Conservation (phyloP, 2,329 filamentous ascomycete genomes). For the Teratosphaeria pseudoeucalypti region DNA sequence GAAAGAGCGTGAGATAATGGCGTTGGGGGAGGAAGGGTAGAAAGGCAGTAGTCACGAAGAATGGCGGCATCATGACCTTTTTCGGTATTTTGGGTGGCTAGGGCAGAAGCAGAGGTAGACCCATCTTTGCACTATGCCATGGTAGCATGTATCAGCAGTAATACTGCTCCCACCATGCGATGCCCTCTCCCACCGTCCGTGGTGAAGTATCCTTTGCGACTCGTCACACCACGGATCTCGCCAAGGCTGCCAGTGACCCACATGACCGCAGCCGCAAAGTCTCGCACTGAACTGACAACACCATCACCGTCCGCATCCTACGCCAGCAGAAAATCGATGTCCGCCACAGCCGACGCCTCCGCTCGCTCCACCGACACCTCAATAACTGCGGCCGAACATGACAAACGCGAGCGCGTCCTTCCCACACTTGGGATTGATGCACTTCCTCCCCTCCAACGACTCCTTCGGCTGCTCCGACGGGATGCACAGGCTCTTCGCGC, state of each 20-base stretch:
- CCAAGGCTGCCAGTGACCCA: too few species aligned
- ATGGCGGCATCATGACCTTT: neutral
- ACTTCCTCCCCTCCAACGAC: constrained; percentile 62
- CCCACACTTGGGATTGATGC: constrained; percentile 78
- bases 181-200: too few species aligned
- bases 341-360: neutral
- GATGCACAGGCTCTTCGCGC: constrained; percentile 66
- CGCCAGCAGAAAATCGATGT: neutral
- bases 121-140: neutral
- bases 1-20: constrained; percentile 63
- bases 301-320: neutral
- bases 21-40: constrained; percentile 14
- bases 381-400: constrained; percentile 64
- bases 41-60: neutral
- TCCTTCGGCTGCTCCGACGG: constrained; percentile 79
- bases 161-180: neutral
- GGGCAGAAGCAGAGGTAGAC: neutral
- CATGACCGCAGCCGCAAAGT: neutral
- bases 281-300: neutral
- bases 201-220: too few species aligned
- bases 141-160: neutral
- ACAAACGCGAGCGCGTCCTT: constrained; percentile 72
- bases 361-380: constrained; percentile 4
- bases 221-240: too few species aligned
- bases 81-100: neutral